Evolutionary conservation across 805 yeast species (phyloP), one percentile per base, ranked within the genome.

Genomic region (Saturnispora hagleri): DNA sequence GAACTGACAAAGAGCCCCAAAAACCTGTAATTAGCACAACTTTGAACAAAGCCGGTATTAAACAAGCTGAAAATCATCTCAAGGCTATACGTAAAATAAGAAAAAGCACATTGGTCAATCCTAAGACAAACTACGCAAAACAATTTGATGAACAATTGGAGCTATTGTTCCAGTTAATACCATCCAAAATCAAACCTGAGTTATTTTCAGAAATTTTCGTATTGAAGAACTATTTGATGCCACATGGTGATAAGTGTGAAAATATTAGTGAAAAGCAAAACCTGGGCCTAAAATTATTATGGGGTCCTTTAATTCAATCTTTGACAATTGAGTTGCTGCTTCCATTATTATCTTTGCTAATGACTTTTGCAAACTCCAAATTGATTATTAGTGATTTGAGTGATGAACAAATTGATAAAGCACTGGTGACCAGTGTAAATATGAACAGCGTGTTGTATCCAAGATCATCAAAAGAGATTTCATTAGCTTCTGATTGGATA

Each of bases 41-140:
- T 28, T 13, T 20, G 10, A 28, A 34, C 31, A 43, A 42, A 31
- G 48, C 31, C 40, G 38, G 41, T 22, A 35, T 31, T 35, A 17
- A 54, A 46, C 10, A 54, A 54, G 4, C 47, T 73, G n/a, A 70
- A 68, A 42, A 67, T 60, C 3, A 59, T 67, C 62, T 81, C 47
- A 75, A 79, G 54, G 62, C 60, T 4, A 78, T 76, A 65, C 74
- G 81, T 59, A 72, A 77, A 49, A 64, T 78, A 10, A 63, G 86
- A 35, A 73, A 77, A 55, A 66, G 68, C 26, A 22, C 42, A 18
- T n/a, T 46, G 5, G 68, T 53, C 75, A 73, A 55, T 64, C 46
- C 55, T 35, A 53, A n/a, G 69, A 68, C 55, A 74, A 73, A 31
- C 15, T 12, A 55, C 72, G 78, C 78, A 62, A 59, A 26, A 61